phyloP scores from a whole-genome alignment of 495 filamentous ascomycete species.

The Aspergillus sclerotioniger region DNA sequence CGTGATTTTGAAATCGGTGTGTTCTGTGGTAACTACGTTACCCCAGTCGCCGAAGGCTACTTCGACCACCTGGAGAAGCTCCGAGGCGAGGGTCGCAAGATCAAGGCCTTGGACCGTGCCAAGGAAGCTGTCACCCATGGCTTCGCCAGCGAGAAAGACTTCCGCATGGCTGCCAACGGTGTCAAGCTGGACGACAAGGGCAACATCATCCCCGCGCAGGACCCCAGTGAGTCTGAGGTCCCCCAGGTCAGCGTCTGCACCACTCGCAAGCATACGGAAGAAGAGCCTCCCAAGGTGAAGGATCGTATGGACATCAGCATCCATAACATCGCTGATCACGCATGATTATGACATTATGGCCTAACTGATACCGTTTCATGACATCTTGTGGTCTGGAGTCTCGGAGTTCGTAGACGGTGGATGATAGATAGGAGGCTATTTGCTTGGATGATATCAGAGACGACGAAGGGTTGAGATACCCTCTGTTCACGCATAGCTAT shows the following conservation, averaged over 20 bases:
- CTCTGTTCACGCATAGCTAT: constrained; percentile 8
- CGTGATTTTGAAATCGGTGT: constrained; percentile 88
- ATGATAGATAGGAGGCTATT: constrained; percentile 19
- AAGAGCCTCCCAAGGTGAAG: constrained; percentile 40
- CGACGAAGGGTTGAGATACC: constrained; percentile 14
- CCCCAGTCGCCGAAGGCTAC: constrained; percentile 77
- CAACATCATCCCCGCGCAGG: constrained; percentile 51
- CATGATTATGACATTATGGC: constrained; percentile 21
- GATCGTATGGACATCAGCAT: constrained; percentile 61
- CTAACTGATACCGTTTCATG: constrained; percentile 3
- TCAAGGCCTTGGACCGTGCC: constrained; percentile 67
- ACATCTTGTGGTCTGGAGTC: constrained; percentile 21
- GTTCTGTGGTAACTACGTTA: constrained; percentile 90
- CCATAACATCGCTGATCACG: constrained; percentile 57
- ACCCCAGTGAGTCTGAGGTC: constrained; percentile 33
- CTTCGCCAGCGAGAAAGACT: constrained; percentile 58
- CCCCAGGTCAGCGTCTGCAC: constrained; percentile 36
- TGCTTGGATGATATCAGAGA: constrained; percentile 16
- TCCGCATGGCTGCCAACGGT: constrained; percentile 62
- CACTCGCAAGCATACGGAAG: constrained; percentile 23
- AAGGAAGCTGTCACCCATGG: constrained; percentile 67
- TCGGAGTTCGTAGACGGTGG: constrained; percentile 25
- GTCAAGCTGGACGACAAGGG: constrained; percentile 57
- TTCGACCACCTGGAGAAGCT: constrained; percentile 80
- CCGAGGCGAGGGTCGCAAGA: constrained; percentile 69